Conservation (phyloP, 2,329 filamentous ascomycete genomes). For the Calonectria fujianensis region DNA sequence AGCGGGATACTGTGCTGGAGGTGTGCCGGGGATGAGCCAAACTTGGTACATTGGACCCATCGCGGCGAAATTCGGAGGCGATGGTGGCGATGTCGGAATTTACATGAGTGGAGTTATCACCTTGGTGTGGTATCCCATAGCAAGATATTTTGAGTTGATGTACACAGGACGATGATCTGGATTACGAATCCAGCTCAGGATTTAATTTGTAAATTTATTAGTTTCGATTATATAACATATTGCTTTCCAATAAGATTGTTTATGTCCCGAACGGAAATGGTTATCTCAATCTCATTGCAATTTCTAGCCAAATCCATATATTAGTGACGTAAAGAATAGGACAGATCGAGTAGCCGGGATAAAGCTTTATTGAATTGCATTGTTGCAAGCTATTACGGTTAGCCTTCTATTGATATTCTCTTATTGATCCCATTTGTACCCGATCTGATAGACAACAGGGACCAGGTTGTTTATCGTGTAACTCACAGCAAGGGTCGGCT, state of each 20-base stretch:
- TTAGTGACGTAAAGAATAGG: too few relatives aligned
- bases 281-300: background rate
- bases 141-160: slow-evolving; percentile 32
- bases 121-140: slow-evolving; percentile 13
- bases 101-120: slow-evolving; percentile 31
- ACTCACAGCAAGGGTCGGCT: background rate
- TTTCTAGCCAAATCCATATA: background rate
- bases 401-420: background rate
- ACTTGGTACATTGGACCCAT: slow-evolving; percentile 42
- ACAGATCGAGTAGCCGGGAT: background rate
- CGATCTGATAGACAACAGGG: background rate
- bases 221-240: background rate
- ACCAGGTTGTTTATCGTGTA: background rate
- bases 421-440: background rate
- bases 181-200: too few relatives aligned
- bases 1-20: slow-evolving; percentile 41
- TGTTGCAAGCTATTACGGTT: background rate
- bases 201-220: background rate
- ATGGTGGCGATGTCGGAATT: slow-evolving; percentile 34
- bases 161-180: slow-evolving; percentile 25
- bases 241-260: background rate
- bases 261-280: background rate
- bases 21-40: slow-evolving; percentile 47
- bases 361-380: background rate
- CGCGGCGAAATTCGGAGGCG: slow-evolving; percentile 36